Conservation (phyloP, 2,329 filamentous ascomycete species). For the Trichoderma pleuroti region DNA sequence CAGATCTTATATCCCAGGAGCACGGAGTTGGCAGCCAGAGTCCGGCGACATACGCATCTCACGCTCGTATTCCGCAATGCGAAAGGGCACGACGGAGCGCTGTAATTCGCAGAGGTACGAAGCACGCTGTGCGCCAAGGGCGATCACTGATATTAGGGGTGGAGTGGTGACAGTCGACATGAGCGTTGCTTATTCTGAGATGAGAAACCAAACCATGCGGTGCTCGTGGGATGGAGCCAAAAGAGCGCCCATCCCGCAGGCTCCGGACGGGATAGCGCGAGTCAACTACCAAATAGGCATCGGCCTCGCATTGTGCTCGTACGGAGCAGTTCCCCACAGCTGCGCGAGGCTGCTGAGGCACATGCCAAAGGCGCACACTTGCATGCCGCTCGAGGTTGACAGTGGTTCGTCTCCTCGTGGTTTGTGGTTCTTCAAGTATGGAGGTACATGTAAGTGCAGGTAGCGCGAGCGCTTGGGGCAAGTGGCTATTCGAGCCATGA, state of each 20-base stretch:
- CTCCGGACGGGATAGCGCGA: slow-evolving; percentile 1
- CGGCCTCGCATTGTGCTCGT: not conserved
- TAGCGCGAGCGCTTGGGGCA: slow-evolving; percentile 1
- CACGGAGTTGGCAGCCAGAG: not conserved
- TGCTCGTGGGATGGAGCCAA: not conserved
- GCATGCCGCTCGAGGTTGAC: not conserved
- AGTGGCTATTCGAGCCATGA: not conserved
- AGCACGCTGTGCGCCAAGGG: not conserved
- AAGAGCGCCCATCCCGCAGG: not conserved
- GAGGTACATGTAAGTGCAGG: not conserved
- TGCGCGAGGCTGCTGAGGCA: slow-evolving; percentile 1
- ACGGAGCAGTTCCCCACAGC: not conserved
- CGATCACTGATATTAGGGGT: slow-evolving; percentile 5
- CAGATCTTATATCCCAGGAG: not conserved
- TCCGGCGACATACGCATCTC: not conserved
- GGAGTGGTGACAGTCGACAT: slow-evolving; percentile 1
- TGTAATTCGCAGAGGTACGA: not conserved
- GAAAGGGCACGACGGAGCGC: not conserved
- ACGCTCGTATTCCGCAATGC: not conserved
- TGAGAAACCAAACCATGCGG: not conserved
- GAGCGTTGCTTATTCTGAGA: not conserved
- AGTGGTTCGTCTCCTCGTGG: not conserved
- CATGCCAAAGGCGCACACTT: not conserved
- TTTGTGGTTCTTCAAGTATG: not conserved
- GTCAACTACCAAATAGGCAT: not conserved